These are phyloP conservation scores for Serendipita vermifera DNA, from an alignment of 768 basidiomycete genomes.

Conservation along the genomic window DNA sequence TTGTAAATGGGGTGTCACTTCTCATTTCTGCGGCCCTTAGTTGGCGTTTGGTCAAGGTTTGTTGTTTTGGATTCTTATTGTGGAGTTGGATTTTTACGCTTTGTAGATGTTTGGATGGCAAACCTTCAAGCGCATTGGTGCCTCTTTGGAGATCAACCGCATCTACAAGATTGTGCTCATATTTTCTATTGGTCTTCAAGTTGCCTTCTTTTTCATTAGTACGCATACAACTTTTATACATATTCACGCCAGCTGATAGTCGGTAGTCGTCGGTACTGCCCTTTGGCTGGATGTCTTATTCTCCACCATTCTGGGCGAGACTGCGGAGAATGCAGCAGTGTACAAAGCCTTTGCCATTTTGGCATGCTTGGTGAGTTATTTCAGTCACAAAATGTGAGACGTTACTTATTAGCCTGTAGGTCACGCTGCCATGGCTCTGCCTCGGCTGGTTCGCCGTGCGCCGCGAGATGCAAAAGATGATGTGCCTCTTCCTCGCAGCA, in stretches of 20 bases:
- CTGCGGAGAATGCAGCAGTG: conserved; percentile 31
- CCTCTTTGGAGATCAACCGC: conserved; percentile 57
- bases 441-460: conserved; percentile 67
- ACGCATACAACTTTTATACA: background rate
- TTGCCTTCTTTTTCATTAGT: conserved; percentile 63
- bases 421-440: conserved; percentile 56
- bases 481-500: conserved; percentile 49
- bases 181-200: conserved; percentile 58
- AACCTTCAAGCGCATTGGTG: conserved; percentile 77
- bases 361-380: conserved; percentile 43
- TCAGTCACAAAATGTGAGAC: background rate
- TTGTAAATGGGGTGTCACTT: conserved; percentile 47
- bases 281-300: conserved; percentile 69
- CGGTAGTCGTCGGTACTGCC: too few species aligned
- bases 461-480: conserved; percentile 44
- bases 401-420: conserved; percentile 25
- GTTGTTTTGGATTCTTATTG: conserved; percentile 7
- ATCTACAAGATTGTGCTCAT: conserved; percentile 60
- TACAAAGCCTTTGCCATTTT: conserved; percentile 46
- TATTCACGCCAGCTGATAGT: too few species aligned
- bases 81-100: background rate
- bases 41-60: conserved; percentile 62
- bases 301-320: conserved; percentile 48
- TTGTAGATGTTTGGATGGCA: conserved; percentile 65
- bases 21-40: conserved; percentile 50